phyloP scores from a whole-genome alignment of 805 yeast species.

The Schizosaccharomyces octosporus region DNA sequence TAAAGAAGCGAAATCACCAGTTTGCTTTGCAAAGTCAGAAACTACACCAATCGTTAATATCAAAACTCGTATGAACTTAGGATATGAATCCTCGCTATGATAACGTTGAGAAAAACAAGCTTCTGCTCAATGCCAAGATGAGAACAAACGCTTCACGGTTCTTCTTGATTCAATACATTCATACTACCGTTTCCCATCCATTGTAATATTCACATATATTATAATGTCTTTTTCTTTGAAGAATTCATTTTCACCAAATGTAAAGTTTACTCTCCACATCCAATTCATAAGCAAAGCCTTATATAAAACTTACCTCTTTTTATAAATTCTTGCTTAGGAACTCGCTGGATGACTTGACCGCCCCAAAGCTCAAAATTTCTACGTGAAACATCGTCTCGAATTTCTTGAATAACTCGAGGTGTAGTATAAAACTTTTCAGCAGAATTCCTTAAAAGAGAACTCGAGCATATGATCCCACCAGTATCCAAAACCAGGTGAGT shows the following conservation, averaged over 20 bases:
- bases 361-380: slow-evolving; percentile 63
- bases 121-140: too few species aligned
- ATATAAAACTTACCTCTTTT: slow-evolving; percentile 13
- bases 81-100: too few species aligned
- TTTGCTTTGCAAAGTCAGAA: slow-evolving; percentile 39
- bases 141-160: too few species aligned
- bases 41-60: neutral
- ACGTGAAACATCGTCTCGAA: slow-evolving; percentile 66
- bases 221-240: too few species aligned
- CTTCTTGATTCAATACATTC: too few species aligned
- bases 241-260: too few species aligned
- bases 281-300: neutral
- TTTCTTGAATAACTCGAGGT: slow-evolving; percentile 72
- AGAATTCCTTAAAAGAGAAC: slow-evolving; percentile 41
- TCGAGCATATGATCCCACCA: slow-evolving; percentile 74
- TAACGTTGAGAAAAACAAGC: too few species aligned
- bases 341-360: slow-evolving; percentile 38
- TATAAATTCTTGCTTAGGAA: slow-evolving; percentile 44
- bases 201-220: too few species aligned
- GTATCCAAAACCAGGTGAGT: slow-evolving; percentile 60
- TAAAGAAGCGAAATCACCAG: slow-evolving; percentile 78
- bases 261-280: neutral
- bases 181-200: too few species aligned
- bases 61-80: too few species aligned
- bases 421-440: slow-evolving; percentile 64